Conservation (phyloP, 257 asterid species). For the Voacanga thouarsii region DNA sequence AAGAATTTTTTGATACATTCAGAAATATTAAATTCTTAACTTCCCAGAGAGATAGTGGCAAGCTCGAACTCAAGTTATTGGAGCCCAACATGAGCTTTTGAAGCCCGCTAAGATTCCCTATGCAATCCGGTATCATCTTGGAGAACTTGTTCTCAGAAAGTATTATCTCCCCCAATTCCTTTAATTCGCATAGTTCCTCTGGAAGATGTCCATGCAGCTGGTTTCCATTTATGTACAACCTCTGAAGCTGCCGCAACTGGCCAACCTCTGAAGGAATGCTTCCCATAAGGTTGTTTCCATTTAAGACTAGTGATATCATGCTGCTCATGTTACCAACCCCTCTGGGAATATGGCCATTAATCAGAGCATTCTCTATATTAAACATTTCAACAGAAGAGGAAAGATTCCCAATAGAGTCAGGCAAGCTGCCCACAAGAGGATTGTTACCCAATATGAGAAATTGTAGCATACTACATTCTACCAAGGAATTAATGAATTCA, state of each 20-base stretch:
- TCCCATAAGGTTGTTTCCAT: slow-evolving; percentile 13
- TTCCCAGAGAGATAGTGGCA: slow-evolving; percentile 39
- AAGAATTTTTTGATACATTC: slow-evolving; percentile 28
- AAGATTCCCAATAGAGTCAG: slow-evolving; percentile 34
- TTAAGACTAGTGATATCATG: background rate
- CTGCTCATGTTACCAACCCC: slow-evolving; percentile 34
- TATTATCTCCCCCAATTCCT: slow-evolving; percentile 8
- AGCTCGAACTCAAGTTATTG: slow-evolving; percentile 20
- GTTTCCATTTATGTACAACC: slow-evolving; percentile 5
- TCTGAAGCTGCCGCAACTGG: slow-evolving; percentile 5
- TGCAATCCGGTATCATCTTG: slow-evolving; percentile 29
- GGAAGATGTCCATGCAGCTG: slow-evolving; percentile 22
- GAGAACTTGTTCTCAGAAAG: slow-evolving; percentile 16
- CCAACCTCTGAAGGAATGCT: slow-evolving; percentile 9
- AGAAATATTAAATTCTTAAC: slow-evolving; percentile 24
- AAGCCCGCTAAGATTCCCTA: slow-evolving; percentile 15
- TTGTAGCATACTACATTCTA: slow-evolving; percentile 10
- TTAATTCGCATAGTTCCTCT: slow-evolving; percentile 16
- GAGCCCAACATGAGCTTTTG: background rate
- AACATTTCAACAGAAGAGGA: slow-evolving; percentile 25
- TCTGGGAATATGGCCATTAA: slow-evolving; percentile 31
- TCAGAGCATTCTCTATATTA: background rate
- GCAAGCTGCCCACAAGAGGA: slow-evolving; percentile 24
- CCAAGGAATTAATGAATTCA: slow-evolving; percentile 19
- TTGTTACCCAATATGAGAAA: slow-evolving; percentile 3